These are phyloP conservation scores for Pythium brachiatum DNA, from an alignment of 352 stramenopile species.

Conservation along the genomic window DNA sequence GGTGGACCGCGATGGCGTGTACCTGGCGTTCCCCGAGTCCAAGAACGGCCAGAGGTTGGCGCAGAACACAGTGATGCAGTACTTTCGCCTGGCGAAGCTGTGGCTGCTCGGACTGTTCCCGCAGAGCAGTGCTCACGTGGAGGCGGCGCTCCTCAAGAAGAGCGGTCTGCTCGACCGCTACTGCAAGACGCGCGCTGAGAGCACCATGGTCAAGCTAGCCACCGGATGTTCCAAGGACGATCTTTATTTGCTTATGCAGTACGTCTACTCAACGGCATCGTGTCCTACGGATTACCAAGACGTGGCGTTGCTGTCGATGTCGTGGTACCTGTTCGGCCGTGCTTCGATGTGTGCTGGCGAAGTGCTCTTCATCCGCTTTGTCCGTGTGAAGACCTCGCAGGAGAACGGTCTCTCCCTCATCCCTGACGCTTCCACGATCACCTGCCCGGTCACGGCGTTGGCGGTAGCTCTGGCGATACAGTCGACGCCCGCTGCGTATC, in stretches of 20 bases:
- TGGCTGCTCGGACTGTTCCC: slow-evolving; percentile 4
- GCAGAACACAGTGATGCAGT: slow-evolving; percentile 5
- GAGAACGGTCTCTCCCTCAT: slow-evolving; percentile 33
- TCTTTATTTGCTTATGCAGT: slow-evolving; percentile 15
- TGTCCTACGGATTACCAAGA: slow-evolving; percentile 31
- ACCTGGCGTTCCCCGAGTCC: neutral
- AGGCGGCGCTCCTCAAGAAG: slow-evolving; percentile 4
- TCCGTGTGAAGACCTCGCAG: slow-evolving; percentile 30
- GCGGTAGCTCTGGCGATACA: slow-evolving; percentile 23
- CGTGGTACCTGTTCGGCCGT: slow-evolving; percentile 38
- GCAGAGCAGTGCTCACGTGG: neutral
- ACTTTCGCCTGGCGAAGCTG: slow-evolving; percentile 11
- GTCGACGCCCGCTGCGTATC: neutral
- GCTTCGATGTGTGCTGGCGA: slow-evolving; percentile 22
- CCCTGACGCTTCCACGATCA: slow-evolving; percentile 19
- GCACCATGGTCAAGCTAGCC: slow-evolving; percentile 32
- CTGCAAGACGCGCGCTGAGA: slow-evolving; percentile 4
- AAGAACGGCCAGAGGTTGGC: neutral
- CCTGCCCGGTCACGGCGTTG: slow-evolving; percentile 24
- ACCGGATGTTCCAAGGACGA: slow-evolving; percentile 31
- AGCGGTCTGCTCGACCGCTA: slow-evolving; percentile 6
- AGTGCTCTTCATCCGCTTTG: slow-evolving; percentile 28
- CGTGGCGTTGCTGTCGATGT: slow-evolving; percentile 25
- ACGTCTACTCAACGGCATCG: slow-evolving; percentile 26
- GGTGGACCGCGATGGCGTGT: slow-evolving; percentile 4